Evolutionary conservation across 345 rosid species (phyloP).

Genomic region (Linum usitatissimum): DNA sequence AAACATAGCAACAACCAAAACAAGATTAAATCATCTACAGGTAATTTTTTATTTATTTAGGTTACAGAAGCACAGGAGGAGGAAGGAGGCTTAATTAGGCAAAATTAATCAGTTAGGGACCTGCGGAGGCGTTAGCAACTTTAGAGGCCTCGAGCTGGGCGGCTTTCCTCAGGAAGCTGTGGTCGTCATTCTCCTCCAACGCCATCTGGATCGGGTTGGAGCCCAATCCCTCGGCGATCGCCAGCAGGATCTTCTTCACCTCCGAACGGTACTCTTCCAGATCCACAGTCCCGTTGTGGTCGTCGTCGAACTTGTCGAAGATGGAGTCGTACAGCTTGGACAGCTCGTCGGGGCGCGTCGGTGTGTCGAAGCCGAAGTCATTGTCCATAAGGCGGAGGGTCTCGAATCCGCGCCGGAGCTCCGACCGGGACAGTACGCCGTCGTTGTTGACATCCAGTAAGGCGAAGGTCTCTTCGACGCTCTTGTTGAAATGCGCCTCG

Average conservation of each 20-base stretch:
- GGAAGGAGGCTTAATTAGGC: too few species aligned
- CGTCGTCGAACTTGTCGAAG: conserved; percentile 53
- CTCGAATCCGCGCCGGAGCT: conserved; percentile 62
- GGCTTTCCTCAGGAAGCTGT: conserved; percentile 43
- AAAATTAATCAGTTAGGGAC: neutral
- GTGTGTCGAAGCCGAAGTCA: conserved; percentile 55
- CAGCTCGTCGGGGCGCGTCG: conserved; percentile 39
- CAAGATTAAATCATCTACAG: too few species aligned
- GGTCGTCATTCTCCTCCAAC: conserved; percentile 36
- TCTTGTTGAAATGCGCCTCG: conserved; percentile 43
- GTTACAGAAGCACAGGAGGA: too few species aligned
- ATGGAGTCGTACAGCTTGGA: conserved; percentile 51
- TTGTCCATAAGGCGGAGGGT: conserved; percentile 45
- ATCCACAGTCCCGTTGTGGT: conserved; percentile 43
- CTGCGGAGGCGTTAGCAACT: conserved; percentile 2
- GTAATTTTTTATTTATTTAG: too few species aligned
- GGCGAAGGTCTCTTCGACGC: conserved; percentile 33
- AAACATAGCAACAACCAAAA: too few species aligned
- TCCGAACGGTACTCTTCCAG: conserved; percentile 48
- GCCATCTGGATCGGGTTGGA: conserved; percentile 60
- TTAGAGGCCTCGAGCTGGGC: conserved; percentile 74
- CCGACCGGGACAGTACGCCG: conserved; percentile 55
- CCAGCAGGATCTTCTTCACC: conserved; percentile 60
- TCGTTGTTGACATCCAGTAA: conserved; percentile 47
- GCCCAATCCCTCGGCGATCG: conserved; percentile 67